Evolutionary conservation across 148 eudicot species (phyloP).

Genomic region (Camellia japonica): DNA sequence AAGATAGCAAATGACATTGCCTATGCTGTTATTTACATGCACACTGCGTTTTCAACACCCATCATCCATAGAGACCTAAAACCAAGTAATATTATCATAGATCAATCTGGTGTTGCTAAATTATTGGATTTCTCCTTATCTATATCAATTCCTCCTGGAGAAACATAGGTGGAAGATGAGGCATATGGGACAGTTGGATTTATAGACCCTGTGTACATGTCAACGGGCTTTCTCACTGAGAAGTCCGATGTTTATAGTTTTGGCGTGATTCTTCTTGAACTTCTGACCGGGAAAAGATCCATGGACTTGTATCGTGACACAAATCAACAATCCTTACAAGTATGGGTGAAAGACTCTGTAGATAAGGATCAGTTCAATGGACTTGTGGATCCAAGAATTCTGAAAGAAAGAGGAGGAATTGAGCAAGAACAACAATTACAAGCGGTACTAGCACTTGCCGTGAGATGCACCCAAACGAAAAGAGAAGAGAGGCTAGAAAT

Average conservation of each 20-base stretch:
- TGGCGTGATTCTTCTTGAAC: background rate
- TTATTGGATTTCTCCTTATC: constrained; percentile 10
- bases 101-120: constrained; percentile 15
- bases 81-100: constrained; percentile 8
- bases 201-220: background rate
- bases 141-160: constrained; percentile 8
- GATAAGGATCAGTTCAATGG: no score
- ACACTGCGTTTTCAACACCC: constrained; percentile 19
- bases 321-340: no score
- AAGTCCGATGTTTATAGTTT: background rate
- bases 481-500: background rate
- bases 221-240: background rate
- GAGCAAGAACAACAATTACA: background rate
- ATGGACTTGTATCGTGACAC: no score
- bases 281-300: background rate
- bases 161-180: background rate
- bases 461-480: background rate
- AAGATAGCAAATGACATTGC: constrained; percentile 14
- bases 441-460: background rate
- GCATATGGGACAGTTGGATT: background rate
- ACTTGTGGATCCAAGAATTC: background rate
- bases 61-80: constrained; percentile 8
- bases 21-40: constrained; percentile 15
- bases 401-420: background rate
- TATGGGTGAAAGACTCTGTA: no score